Conservation (phyloP, 2,329 filamentous ascomycete genomes). For the Diaporthe citrichinensis region DNA sequence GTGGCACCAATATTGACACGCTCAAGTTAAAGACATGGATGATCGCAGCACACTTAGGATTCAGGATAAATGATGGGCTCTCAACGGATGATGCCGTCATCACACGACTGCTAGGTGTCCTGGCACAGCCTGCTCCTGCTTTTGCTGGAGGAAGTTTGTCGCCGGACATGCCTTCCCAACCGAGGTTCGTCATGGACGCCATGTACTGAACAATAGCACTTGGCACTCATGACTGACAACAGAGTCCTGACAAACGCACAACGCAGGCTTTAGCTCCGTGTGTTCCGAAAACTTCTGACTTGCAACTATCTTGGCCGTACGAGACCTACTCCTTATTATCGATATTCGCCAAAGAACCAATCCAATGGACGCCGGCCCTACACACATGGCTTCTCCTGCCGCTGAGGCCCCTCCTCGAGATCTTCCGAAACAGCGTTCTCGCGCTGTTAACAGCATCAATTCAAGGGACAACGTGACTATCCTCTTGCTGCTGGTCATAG, state of each 20-base stretch:
- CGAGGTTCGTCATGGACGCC: background rate
- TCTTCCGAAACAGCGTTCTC: background rate
- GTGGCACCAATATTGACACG: slow-evolving; percentile 17
- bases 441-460: background rate
- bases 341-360: background rate
- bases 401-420: background rate
- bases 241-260: background rate
- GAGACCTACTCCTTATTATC: background rate
- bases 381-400: background rate
- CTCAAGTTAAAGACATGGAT: slow-evolving; percentile 14
- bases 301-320: background rate
- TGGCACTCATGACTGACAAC: background rate
- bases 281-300: background rate
- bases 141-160: background rate
- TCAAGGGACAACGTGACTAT: background rate
- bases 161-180: background rate
- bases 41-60: background rate
- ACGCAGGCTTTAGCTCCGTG: background rate
- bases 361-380: too few species aligned
- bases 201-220: background rate
- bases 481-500: background rate
- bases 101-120: background rate
- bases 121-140: background rate
- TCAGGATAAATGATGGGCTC: too few species aligned
- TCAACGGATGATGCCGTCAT: slow-evolving; percentile 17